Base-by-base conservation (phyloP, 345 rosid genomes). In the Lumnitzera racemosa region DNA sequence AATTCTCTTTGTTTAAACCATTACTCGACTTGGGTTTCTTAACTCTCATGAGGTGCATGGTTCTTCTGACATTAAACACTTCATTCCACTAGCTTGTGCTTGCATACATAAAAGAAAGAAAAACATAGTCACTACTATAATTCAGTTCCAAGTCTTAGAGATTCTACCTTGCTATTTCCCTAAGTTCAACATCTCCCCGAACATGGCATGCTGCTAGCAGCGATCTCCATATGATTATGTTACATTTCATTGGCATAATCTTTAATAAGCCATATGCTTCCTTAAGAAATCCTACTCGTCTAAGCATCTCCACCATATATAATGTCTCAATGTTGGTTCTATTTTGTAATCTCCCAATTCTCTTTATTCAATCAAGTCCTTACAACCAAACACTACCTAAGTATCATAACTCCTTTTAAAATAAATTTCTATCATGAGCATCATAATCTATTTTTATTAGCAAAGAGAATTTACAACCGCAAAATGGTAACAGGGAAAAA, bases 261-360 rank as follows among this genome's bases (percentile, higher is more conserved):
- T 13, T 65, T 36, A 63, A 60, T 27, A 73, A 56, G 57, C 3
- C 61, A 64, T 77, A 75, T 16, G 84, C 82, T 70, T 73, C 80
- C 43, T 70, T 72, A 29, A 73, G 59, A 2, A 70, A 49, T 4
- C 81, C 84, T 36, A 84, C 82, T 56, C 82, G 70, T 14, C 79
- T 71, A 58, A 80, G 13, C 63, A 77, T 57, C 61, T 77, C 80
- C 25, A 75, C 77, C 81, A 75, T 71, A 68, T 78, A 29, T 66
- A 64, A 63, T 77, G 84, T 75, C 70, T 73, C 14, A 68, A 55
- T 2, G 71, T 62, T 25, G 84, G 79, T 64, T 75, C 20, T 5
- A 79, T 68, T 5, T 36, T 29, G 41, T 63, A 65, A 13, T 59
- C 70, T 17, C 60, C 59, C 20, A 20, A 20, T 20, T 20, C 20